Evolutionary conservation across 164 flowering plant species (phyloP).

Genomic region (Hamamelis virginiana): DNA sequence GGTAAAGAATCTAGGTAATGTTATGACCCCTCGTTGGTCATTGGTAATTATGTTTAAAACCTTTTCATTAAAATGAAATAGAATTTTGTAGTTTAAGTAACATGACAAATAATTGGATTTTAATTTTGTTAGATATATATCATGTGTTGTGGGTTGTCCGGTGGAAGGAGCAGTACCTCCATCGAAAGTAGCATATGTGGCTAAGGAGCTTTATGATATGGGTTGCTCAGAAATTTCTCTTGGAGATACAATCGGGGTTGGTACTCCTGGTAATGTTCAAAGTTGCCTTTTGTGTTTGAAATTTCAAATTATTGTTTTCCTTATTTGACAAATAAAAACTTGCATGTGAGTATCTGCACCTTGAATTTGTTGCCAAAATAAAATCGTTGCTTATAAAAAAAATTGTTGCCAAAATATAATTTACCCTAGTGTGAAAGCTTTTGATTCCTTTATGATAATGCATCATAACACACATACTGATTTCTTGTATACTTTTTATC

Average conservation of each 20-base stretch:
- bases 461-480: no score
- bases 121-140: slow-evolving; percentile 58
- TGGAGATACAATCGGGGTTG: slow-evolving; percentile 96
- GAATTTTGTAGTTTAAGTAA: background rate
- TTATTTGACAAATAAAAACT: background rate
- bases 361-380: background rate
- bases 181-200: slow-evolving; percentile 82
- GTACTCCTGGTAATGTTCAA: slow-evolving; percentile 78
- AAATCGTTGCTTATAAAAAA: no score
- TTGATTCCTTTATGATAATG: background rate
- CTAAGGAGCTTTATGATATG: slow-evolving; percentile 73
- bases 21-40: background rate
- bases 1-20: background rate
- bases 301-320: background rate
- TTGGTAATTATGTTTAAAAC: background rate
- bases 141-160: slow-evolving; percentile 96
- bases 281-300: background rate
- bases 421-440: background rate
- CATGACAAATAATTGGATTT: background rate
- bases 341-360: background rate
- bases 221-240: slow-evolving; percentile 96
- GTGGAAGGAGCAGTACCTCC: slow-evolving; percentile 79
- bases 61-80: background rate
- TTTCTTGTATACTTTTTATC: no score
- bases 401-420: no score